phyloP scores from a whole-genome alignment of 2,329 filamentous ascomycete species.

The Sclerotinia nivalis region DNA sequence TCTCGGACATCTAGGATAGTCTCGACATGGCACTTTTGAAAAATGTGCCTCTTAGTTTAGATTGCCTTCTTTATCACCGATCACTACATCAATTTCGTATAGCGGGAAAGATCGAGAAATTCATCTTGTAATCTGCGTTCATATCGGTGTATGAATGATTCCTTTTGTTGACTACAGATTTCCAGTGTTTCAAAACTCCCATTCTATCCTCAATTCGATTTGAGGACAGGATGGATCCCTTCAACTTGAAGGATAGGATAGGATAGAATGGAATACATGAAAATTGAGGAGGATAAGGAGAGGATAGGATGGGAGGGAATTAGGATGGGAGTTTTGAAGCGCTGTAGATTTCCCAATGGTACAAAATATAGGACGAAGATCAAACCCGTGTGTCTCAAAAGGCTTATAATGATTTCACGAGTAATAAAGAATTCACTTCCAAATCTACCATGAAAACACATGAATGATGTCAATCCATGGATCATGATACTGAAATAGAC shows the following conservation, averaged over 20 bases:
- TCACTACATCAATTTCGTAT: background rate
- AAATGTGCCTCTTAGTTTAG: no score
- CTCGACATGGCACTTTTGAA: background rate
- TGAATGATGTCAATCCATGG: background rate
- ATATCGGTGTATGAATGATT: no score
- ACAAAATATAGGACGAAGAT: background rate
- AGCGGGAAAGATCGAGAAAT: background rate
- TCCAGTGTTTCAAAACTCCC: no score
- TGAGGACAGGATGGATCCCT: no score
- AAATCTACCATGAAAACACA: accelerated
- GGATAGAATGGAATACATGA: no score
- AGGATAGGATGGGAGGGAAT: no score
- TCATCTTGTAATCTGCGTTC: background rate
- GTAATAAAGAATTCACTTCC: background rate
- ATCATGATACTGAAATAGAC: background rate
- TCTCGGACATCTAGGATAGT: background rate
- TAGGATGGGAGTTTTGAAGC: no score
- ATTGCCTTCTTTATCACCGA: no score
- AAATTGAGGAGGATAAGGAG: no score
- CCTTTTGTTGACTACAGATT: no score
- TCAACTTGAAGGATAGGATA: no score
- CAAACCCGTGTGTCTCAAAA: background rate
- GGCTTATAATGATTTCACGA: background rate
- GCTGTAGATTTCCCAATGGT: background rate
- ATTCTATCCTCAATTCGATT: no score